These are phyloP conservation scores for Chalciporus sphaerocephalus DNA, from an alignment of 768 basidiomycete genomes.

Conservation along the genomic window DNA sequence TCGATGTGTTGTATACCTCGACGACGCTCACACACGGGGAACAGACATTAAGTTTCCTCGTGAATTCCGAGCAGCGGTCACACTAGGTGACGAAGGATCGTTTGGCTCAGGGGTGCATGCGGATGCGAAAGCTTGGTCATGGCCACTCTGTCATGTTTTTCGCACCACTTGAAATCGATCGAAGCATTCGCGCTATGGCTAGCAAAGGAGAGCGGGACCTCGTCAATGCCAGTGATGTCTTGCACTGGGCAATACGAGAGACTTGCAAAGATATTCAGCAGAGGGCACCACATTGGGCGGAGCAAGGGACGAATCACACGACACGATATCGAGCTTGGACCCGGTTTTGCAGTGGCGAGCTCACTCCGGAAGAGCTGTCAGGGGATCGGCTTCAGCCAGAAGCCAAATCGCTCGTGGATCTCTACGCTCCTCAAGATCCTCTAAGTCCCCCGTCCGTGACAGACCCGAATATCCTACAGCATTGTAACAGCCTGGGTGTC, in stretches of 20 bases:
- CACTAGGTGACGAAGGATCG: conserved; percentile 37
- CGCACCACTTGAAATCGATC: conserved; percentile 40
- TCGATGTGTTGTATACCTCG: conserved; percentile 36
- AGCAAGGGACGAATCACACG: conserved; percentile 31
- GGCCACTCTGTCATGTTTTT: conserved; percentile 49
- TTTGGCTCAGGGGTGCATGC: conserved; percentile 44
- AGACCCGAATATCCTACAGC: conserved; percentile 9
- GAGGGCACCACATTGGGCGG: conserved; percentile 39
- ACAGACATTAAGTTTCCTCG: conserved; percentile 37
- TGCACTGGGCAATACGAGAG: conserved; percentile 43
- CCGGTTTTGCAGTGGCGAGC: not conserved
- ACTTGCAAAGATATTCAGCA: conserved; percentile 42
- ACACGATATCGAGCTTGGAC: conserved; percentile 18
- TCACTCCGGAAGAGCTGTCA: conserved; percentile 1
- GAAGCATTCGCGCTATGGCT: conserved; percentile 30
- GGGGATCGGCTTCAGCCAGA: conserved; percentile 39
- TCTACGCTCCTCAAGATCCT: conserved; percentile 23
- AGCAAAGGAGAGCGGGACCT: conserved; percentile 1
- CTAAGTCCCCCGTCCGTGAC: not conserved
- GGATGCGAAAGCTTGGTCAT: conserved; percentile 46
- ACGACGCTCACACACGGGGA: conserved; percentile 39
- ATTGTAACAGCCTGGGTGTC: conserved; percentile 18
- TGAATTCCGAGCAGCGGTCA: conserved; percentile 35
- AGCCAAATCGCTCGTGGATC: conserved; percentile 34
- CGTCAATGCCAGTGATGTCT: conserved; percentile 30